Evolutionary conservation across 805 yeast genomes (phyloP).

Genomic region (Starmerella stigmatis): DNA sequence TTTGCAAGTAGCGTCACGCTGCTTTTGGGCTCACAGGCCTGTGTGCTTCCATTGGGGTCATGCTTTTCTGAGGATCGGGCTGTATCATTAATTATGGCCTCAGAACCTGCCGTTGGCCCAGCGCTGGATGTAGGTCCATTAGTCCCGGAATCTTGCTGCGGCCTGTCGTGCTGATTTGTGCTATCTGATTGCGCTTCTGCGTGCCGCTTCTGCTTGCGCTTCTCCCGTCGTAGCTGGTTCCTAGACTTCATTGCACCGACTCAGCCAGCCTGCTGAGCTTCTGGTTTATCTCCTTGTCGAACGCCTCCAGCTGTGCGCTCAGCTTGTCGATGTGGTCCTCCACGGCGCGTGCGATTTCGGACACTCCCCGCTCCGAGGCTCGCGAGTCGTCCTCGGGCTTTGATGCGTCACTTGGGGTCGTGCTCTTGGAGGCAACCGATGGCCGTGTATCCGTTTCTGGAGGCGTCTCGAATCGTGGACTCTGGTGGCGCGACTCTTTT

Average conservation of each 20-base stretch:
- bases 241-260: constrained; percentile 3
- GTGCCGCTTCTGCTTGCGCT: constrained; percentile 9
- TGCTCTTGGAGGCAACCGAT: neutral
- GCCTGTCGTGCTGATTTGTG: no score
- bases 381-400: neutral
- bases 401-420: neutral
- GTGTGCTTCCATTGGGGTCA: no score
- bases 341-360: constrained; percentile 20
- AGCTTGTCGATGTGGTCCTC: constrained; percentile 17
- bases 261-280: constrained; percentile 17
- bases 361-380: constrained; percentile 7
- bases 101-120: no score
- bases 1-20: constrained; percentile 11
- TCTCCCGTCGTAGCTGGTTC: constrained; percentile 11
- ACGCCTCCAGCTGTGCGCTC: constrained; percentile 15
- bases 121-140: no score
- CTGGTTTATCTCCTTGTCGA: constrained; percentile 19
- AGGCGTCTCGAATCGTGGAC: constrained; percentile 1
- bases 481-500: neutral
- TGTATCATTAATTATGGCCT: no score
- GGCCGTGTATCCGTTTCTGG: neutral
- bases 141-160: no score
- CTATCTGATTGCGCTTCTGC: no score
- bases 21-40: neutral
- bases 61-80: no score